A percentile compares a stretch with the other conserved stretches of the same genome.
Conservation (phyloP, 768 basidiomycete species). For the Podaxis rugospora region DNA sequence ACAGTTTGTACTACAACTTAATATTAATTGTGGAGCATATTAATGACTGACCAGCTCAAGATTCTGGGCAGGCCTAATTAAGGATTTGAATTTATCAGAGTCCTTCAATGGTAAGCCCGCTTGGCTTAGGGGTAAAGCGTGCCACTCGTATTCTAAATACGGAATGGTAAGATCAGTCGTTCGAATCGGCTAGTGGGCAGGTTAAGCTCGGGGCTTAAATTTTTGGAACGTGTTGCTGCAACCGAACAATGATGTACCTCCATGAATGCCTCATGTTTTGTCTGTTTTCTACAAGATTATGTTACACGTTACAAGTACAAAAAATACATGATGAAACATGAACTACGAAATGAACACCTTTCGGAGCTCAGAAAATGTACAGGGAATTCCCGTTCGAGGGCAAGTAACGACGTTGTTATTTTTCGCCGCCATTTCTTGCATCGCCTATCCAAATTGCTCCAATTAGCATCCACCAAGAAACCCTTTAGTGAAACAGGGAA, state of each 20-base stretch:
- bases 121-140: conserved; percentile 57
- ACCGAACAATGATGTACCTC: no score
- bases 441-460: conserved; percentile 46
- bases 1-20: background rate
- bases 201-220: background rate
- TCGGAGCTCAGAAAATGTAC: conserved; percentile 59
- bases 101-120: conserved; percentile 26
- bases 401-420: conserved; percentile 81
- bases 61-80: no score
- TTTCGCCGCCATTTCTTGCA: conserved; percentile 83
- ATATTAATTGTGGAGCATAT: background rate
- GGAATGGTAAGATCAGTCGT: conserved; percentile 36
- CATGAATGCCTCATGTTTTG: no score
- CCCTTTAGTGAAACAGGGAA: conserved; percentile 12
- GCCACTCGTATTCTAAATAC: conserved; percentile 38
- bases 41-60: no score
- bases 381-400: conserved; percentile 66
- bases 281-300: background rate
- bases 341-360: conserved; percentile 89
- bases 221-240: conserved; percentile 8
- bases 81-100: no score
- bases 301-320: background rate
- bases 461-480: conserved; percentile 13
- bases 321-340: background rate
- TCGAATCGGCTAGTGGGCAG: conserved; percentile 36